Percentiles rank a stretch among this genome's conserved stretches.
These are phyloP conservation scores for Blechomonas ayalai DNA, from an alignment of 208 protist genomes.

Conservation along the genomic window DNA sequence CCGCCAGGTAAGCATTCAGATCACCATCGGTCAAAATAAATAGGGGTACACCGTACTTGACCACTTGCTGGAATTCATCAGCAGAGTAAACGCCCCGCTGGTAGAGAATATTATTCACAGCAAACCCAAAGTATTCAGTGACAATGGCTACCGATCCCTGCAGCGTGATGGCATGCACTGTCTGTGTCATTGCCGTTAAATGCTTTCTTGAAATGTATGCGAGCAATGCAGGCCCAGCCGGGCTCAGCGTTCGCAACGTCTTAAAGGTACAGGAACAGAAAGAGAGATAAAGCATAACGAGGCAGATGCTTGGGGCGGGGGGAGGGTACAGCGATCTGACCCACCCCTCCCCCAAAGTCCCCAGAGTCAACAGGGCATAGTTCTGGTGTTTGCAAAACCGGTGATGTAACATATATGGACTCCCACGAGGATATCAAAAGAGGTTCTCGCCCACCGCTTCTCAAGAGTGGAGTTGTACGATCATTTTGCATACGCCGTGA, in stretches of 20 bases:
- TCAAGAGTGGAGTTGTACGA: no score
- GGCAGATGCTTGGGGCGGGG: no score
- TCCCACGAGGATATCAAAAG: no score
- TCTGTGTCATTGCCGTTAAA: conserved; percentile 23
- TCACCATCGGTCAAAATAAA: conserved; percentile 91
- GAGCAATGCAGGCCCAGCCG: no score
- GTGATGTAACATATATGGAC: no score
- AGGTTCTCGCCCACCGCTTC: no score
- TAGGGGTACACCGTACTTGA: conserved; percentile 94
- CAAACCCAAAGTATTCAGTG: conserved; percentile 97
- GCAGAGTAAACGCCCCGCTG: conserved; percentile 97
- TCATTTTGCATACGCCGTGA: no score
- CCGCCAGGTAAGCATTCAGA: conserved; percentile 93
- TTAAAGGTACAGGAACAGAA: neutral
- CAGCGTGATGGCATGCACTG: conserved; percentile 88
- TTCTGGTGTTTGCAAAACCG: no score
- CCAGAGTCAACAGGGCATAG: no score
- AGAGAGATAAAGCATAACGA: neutral
- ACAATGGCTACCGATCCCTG: conserved; percentile 95
- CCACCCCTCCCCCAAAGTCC: no score
- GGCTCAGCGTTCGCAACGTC: no score
- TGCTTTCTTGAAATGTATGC: neutral
- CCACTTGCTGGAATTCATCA: conserved; percentile 90
- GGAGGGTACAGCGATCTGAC: no score
- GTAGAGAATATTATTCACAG: conserved; percentile 93